Evolutionary conservation across 2,329 filamentous ascomycete species (phyloP).

Genomic region (Acrocalymma vagum): DNA sequence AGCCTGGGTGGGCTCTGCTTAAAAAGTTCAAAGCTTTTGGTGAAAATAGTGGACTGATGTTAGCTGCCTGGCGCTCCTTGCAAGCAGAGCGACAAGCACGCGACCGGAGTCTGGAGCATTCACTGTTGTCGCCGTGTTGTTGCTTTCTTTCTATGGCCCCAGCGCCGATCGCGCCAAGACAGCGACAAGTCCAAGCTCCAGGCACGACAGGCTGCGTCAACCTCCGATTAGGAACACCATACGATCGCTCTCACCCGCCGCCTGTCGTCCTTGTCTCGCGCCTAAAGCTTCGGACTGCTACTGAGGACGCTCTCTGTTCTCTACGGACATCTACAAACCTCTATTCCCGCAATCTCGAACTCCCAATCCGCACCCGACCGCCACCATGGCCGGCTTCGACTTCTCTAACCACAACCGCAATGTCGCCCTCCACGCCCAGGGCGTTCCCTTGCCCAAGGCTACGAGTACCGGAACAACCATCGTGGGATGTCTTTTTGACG

Average conservation of each 20-base stretch:
- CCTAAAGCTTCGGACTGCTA: too few species aligned
- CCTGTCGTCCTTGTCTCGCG: constrained; percentile 6
- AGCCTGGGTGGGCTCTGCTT: constrained; percentile 31
- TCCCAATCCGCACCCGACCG: background rate
- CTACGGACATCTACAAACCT: background rate
- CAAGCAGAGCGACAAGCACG: constrained; percentile 29
- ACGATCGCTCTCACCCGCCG: constrained; percentile 8
- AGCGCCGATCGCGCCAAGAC: constrained; percentile 12
- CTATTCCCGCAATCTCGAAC: background rate
- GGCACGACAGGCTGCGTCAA: constrained; percentile 35
- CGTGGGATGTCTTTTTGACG: constrained; percentile 95
- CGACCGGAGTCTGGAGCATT: constrained; percentile 14
- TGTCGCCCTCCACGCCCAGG: constrained; percentile 90
- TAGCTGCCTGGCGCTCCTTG: constrained; percentile 26
- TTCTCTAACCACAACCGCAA: constrained; percentile 99
- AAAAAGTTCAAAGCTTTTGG: constrained; percentile 33
- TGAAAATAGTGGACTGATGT: constrained; percentile 24
- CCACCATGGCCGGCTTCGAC: constrained; percentile 77
- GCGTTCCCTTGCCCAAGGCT: constrained; percentile 94
- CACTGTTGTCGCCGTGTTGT: constrained; percentile 13
- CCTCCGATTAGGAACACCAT: constrained; percentile 8
- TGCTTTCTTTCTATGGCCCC: constrained; percentile 11
- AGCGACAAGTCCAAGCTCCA: constrained; percentile 28
- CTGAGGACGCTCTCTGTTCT: too few species aligned
- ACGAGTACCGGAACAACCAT: constrained; percentile 99